Evolutionary conservation across 805 yeast genomes (phyloP).

Genomic region (Yarrowia deformans): DNA sequence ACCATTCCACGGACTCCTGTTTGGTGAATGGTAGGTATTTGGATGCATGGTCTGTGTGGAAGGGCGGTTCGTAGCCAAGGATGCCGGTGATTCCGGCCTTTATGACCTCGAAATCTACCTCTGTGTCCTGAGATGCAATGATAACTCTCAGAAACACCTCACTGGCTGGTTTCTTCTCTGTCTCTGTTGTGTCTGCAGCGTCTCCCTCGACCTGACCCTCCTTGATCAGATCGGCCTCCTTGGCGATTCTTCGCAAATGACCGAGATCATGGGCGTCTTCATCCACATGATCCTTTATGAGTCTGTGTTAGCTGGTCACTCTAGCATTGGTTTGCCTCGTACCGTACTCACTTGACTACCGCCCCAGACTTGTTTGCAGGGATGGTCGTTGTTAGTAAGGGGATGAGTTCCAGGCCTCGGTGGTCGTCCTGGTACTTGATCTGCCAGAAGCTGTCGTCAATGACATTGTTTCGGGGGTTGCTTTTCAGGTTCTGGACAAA

Average conservation of each 20-base stretch:
- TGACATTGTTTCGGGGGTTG: slow-evolving; percentile 40
- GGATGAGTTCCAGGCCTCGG: slow-evolving; percentile 43
- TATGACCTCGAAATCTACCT: slow-evolving; percentile 19
- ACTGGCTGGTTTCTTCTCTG: neutral
- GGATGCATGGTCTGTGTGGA: slow-evolving; percentile 57
- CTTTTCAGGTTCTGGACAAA: slow-evolving; percentile 21
- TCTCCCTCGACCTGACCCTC: neutral
- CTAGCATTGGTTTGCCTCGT: neutral
- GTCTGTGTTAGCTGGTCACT: slow-evolving; percentile 38
- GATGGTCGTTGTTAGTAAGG: slow-evolving; percentile 48
- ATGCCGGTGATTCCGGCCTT: slow-evolving; percentile 12
- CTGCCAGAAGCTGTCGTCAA: slow-evolving; percentile 43
- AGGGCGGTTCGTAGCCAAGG: slow-evolving; percentile 18
- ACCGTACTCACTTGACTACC: slow-evolving; percentile 46
- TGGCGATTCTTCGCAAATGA: slow-evolving; percentile 52
- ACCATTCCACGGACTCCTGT: slow-evolving; percentile 72
- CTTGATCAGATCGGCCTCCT: slow-evolving; percentile 35
- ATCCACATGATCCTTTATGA: slow-evolving; percentile 48
- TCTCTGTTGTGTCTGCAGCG: neutral
- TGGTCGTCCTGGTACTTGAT: slow-evolving; percentile 45
- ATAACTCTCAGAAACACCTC: slow-evolving; percentile 29
- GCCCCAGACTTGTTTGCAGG: slow-evolving; percentile 48
- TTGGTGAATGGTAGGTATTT: slow-evolving; percentile 70
- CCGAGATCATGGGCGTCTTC: slow-evolving; percentile 48
- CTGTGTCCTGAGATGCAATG: slow-evolving; percentile 27